A percentile compares a stretch with the other conserved stretches of the same genome.
Conservation (phyloP, 805 yeast species). For the Candida yuanshanica region DNA sequence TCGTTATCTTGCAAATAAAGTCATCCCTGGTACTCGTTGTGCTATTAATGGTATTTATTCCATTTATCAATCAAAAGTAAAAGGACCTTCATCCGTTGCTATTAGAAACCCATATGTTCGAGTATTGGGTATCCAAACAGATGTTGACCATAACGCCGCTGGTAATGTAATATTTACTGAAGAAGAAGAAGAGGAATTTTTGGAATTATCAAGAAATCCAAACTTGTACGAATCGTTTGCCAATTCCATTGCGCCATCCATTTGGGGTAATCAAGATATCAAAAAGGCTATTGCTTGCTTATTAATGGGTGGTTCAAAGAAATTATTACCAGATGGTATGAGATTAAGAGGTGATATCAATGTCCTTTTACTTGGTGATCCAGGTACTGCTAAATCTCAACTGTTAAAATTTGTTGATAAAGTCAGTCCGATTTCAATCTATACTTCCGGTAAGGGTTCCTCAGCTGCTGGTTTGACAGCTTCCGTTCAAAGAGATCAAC, state of each 20-base stretch:
- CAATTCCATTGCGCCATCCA: conserved; percentile 90
- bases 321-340: conserved; percentile 91
- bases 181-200: conserved; percentile 90
- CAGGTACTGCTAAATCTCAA: conserved; percentile 99
- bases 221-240: conserved; percentile 82
- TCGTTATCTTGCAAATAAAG: conserved; percentile 80
- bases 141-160: conserved; percentile 62
- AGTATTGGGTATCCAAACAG: conserved; percentile 82
- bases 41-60: conserved; percentile 91
- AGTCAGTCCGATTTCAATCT: conserved; percentile 89
- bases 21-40: conserved; percentile 93
- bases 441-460: conserved; percentile 98
- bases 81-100: conserved; percentile 64
- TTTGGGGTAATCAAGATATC: conserved; percentile 89
- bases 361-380: conserved; percentile 90
- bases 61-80: conserved; percentile 71
- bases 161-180: conserved; percentile 66
- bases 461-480: conserved; percentile 99
- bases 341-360: conserved; percentile 95
- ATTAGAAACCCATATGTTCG: conserved; percentile 88
- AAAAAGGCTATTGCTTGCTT: conserved; percentile 91
- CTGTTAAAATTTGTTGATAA: conserved; percentile 91
- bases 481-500: conserved; percentile 87
- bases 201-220: conserved; percentile 75
- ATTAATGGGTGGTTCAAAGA: conserved; percentile 91